These are phyloP conservation scores for Heliamphora pulchella DNA, from an alignment of 179 eudicot species.

Conservation along the genomic window DNA sequence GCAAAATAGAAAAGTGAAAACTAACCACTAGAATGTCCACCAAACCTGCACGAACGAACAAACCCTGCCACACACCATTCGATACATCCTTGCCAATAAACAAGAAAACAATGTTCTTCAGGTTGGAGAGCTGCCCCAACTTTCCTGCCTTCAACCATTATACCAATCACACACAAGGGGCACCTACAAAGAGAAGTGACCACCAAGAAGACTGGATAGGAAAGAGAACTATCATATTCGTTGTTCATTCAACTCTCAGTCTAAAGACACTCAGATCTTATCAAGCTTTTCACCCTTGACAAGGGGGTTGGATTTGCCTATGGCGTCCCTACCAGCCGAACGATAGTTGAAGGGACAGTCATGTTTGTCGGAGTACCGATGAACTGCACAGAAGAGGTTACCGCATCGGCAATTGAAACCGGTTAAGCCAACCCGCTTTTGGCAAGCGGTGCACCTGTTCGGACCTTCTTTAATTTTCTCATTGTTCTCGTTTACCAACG, in stretches of 20 bases:
- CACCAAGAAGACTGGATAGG: too few relatives aligned
- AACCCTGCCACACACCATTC: too few relatives aligned
- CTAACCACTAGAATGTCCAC: too few relatives aligned
- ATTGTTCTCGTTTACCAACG: too few relatives aligned
- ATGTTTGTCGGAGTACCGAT: conserved; percentile 80
- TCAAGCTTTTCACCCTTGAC: conserved; percentile 72
- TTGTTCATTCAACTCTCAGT: background rate
- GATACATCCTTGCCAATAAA: too few relatives aligned
- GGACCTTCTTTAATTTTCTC: conserved; percentile 37
- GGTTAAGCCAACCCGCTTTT: conserved; percentile 64
- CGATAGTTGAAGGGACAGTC: conserved; percentile 66
- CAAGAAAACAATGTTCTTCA: too few relatives aligned
- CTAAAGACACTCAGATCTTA: conserved; percentile 35
- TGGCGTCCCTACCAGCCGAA: conserved; percentile 50
- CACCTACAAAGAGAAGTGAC: too few relatives aligned
- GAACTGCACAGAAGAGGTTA: conserved; percentile 52
- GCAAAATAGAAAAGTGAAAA: too few relatives aligned
- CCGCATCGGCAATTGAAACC: conserved; percentile 72
- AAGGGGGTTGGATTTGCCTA: conserved; percentile 65
- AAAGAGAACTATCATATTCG: background rate
- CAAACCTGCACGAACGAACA: too few relatives aligned
- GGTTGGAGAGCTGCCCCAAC: too few relatives aligned
- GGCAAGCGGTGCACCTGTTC: conserved; percentile 50
- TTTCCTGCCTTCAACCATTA: too few relatives aligned
- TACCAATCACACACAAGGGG: too few relatives aligned